Evolutionary conservation across 1,284 basidiomycete genomes (phyloP).

Genomic region (Porogramme epimiltina): DNA sequence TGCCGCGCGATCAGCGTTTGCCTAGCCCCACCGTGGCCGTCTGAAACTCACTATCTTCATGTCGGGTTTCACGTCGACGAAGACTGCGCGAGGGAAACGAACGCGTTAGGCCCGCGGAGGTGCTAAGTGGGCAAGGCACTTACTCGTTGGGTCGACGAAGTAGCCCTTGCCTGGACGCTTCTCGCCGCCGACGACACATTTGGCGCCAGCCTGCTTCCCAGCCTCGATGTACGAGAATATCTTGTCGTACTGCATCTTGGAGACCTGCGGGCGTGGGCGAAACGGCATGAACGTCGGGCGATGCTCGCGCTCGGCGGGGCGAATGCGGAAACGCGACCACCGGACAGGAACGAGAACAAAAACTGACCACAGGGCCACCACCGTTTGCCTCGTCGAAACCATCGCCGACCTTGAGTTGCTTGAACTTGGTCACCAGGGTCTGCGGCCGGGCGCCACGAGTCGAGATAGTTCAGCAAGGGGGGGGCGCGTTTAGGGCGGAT

Average conservation of each 20-base stretch:
- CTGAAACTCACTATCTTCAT: slow-evolving; percentile 76
- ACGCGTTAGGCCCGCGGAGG: too few relatives aligned
- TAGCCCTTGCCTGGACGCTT: slow-evolving; percentile 71
- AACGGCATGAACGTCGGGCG: neutral
- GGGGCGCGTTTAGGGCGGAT: neutral
- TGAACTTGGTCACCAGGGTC: slow-evolving; percentile 67
- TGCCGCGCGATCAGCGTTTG: neutral
- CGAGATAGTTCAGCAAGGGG: neutral
- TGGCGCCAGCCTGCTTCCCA: slow-evolving; percentile 86
- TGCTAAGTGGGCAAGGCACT: too few relatives aligned
- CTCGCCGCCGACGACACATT: slow-evolving; percentile 76
- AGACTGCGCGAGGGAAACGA: slow-evolving; percentile 68
- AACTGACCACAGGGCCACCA: slow-evolving; percentile 79
- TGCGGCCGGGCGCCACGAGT: neutral
- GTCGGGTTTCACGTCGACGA: slow-evolving; percentile 66
- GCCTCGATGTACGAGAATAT: slow-evolving; percentile 88
- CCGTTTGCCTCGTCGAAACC: slow-evolving; percentile 76
- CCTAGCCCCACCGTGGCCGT: neutral
- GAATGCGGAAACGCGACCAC: too few relatives aligned
- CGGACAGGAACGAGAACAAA: too few relatives aligned
- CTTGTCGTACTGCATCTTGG: slow-evolving; percentile 85
- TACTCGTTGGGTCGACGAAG: slow-evolving; percentile 78
- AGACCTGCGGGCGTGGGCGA: slow-evolving; percentile 53
- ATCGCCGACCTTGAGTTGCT: slow-evolving; percentile 75
- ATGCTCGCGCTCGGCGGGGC: neutral